Evolutionary conservation across 331 rosid genomes (phyloP).

Genomic region (Telfairia occidentalis): DNA sequence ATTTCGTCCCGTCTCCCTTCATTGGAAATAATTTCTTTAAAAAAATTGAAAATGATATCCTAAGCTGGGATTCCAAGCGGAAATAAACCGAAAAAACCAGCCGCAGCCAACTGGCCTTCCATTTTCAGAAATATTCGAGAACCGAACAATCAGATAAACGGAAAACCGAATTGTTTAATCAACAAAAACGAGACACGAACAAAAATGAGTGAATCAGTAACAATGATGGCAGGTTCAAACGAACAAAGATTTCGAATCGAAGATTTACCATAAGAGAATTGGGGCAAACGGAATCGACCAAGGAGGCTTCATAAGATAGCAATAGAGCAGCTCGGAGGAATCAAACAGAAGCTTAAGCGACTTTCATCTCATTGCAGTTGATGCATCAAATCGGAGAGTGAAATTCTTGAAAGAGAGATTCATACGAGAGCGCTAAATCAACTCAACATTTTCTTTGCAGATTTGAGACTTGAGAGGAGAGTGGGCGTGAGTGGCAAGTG

Average conservation of each 20-base stretch:
- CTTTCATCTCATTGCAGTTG: conserved; percentile 6
- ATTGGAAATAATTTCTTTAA: background rate
- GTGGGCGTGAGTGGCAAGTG: conserved; percentile 16
- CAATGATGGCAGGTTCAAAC: background rate
- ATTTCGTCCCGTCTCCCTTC: background rate
- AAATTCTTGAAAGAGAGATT: background rate
- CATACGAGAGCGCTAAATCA: background rate
- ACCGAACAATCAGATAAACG: background rate
- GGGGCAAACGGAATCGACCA: background rate
- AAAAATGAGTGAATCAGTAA: background rate
- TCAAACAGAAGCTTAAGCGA: background rate
- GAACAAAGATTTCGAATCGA: background rate
- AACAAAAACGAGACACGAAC: background rate
- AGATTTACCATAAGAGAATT: background rate
- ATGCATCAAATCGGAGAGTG: conserved; percentile 6
- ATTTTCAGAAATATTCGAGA: background rate
- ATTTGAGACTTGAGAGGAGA: background rate
- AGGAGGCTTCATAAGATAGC: conserved; percentile 4
- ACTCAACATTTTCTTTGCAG: background rate
- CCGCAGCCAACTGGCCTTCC: background rate
- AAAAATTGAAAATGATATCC: background rate
- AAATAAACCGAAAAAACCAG: background rate
- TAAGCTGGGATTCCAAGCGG: background rate
- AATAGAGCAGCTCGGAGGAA: background rate
- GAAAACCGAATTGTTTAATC: background rate